A percentile compares a stretch with the other conserved stretches of the same genome.
phyloP scores from a whole-genome alignment of 345 rosid genomes.

The Brassica rapa region DNA sequence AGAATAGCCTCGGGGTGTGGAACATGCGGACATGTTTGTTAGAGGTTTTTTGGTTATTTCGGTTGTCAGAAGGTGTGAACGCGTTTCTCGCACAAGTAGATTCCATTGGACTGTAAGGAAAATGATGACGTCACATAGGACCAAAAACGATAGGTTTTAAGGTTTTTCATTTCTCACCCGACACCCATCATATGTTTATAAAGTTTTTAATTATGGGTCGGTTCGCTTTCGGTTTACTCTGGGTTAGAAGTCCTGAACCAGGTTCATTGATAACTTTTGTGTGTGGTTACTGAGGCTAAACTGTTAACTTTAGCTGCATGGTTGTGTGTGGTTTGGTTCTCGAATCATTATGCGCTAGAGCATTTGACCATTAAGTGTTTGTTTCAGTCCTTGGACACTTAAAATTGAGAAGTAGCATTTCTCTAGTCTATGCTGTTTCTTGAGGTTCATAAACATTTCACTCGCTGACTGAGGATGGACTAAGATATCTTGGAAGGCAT shows the following conservation, averaged over 20 bases:
- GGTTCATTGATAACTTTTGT: not conserved
- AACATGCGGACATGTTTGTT: not conserved
- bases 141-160: not conserved
- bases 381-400: not conserved
- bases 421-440: not conserved
- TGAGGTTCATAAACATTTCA: not conserved
- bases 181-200: not conserved
- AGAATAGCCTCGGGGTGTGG: not conserved
- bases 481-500: not conserved
- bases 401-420: not conserved
- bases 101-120: constrained; percentile 28
- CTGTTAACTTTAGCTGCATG: not conserved
- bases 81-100: constrained; percentile 38
- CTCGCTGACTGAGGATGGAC: not conserved
- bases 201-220: not conserved
- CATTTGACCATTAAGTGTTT: not conserved
- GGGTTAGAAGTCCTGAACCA: not conserved
- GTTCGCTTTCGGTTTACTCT: not conserved
- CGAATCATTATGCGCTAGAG: not conserved
- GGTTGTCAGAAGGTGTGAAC: constrained; percentile 43
- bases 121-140: not conserved
- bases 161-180: constrained; percentile 4
- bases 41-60: constrained; percentile 31
- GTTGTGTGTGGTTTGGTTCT: not conserved
- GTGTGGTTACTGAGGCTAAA: not conserved